These are phyloP conservation scores for Nosema muscidifuracis DNA, from an alignment of 371 early-diverging fungal species.

Conservation along the genomic window DNA sequence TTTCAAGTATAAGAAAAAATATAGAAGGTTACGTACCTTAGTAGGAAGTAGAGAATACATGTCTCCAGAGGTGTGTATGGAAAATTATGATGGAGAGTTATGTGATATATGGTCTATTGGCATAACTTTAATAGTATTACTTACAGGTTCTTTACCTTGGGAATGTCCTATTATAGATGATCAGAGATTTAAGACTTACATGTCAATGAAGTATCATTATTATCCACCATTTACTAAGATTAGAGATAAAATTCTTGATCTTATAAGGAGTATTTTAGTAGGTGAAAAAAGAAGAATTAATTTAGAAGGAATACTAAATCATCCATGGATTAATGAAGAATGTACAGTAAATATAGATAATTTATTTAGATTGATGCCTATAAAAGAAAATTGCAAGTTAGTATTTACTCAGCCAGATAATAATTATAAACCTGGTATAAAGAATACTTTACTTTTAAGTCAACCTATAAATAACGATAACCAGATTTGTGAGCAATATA, in stretches of 20 bases:
- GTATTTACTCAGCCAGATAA: constrained; percentile 41
- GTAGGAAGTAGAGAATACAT: constrained; percentile 69
- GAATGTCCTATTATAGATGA: constrained; percentile 65
- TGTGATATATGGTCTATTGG: constrained; percentile 69
- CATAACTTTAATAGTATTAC: constrained; percentile 65
- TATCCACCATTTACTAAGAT: constrained; percentile 52
- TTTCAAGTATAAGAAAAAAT: constrained; percentile 62
- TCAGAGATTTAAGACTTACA: constrained; percentile 63
- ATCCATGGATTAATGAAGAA: constrained; percentile 38
- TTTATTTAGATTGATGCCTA: constrained; percentile 2
- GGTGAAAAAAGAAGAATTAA: constrained; percentile 73
- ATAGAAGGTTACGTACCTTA: constrained; percentile 63
- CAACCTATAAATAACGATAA: constrained; percentile 48
- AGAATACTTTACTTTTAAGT: constrained; percentile 27
- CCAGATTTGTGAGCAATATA: constrained; percentile 22
- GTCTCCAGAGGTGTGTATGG: constrained; percentile 66
- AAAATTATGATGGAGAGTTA: constrained; percentile 65
- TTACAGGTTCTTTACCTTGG: constrained; percentile 69
- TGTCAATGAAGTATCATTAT: constrained; percentile 26
- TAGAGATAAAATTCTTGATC: constrained; percentile 25
- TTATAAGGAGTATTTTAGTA: constrained; percentile 78
- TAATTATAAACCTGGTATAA: constrained; percentile 1
- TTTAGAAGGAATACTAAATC: constrained; percentile 18
- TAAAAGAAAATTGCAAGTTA: neutral
- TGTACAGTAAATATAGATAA: constrained; percentile 17